Evolutionary conservation across 2,329 filamentous ascomycete genomes (phyloP), one percentile per base, ranked within the genome.

Genomic region (Claviceps lovelessii): DNA sequence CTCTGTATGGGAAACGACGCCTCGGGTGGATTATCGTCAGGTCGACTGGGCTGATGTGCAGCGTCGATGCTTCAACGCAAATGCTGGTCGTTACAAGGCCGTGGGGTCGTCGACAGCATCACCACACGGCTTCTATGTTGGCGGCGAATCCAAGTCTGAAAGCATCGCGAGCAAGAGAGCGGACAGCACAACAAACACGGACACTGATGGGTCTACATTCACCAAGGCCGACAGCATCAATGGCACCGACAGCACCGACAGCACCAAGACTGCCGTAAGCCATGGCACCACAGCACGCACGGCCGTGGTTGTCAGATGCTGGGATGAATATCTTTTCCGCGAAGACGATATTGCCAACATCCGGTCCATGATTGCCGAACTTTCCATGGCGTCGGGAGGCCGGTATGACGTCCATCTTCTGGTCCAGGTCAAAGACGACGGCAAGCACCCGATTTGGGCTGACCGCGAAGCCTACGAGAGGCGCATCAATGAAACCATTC

Each of bases 321-420:
- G 88, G 87, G 82, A 85, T 60, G 85, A 86, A 61, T 94, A 86
- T 61, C 62, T 80, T 9, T 96, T 89, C 76, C 82, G 82, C 10
- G 79, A 86, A 46, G 86, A 95, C 62, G 88, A 93, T 63, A 76
- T 91, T 51, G 81, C 90, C 68, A 88, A 89, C 63, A 70, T 96
- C 41, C 84, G 90, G 35, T 85, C 90, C 37, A 80, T 95, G 69
- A 89, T 96, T 63, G 80, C 84, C 28, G 90, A 96, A 67, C 74
- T 95, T 11, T 80, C 84, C 1, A 73, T 95, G 55, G 84, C 86
- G 52, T 90, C 88, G 5, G 88, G 89, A 29, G 88, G 86, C 39
- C 86, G 91, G 61, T 95, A 95, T 67, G 86, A 93, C 60, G 80
- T 95, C 4, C 87, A 94, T 64, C 77, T 95, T 23, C 77, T 95